Percentiles rank a stretch among this genome's conserved stretches.
phyloP scores from a whole-genome alignment of 2,329 filamentous ascomycete genomes.

The Aspergillus nomiae region DNA sequence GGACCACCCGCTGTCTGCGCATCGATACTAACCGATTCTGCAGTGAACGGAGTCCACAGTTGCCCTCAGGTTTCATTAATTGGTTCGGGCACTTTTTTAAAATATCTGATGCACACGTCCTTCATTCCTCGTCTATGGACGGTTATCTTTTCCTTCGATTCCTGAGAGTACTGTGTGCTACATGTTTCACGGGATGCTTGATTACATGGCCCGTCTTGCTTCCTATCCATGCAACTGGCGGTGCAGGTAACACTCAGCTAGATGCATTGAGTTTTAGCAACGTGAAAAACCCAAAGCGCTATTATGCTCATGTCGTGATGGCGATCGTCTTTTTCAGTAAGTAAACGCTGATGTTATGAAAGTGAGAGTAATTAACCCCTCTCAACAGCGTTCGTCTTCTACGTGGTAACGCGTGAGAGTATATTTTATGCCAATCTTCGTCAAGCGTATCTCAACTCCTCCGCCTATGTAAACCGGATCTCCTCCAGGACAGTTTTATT shows the following conservation, averaged over 20 bases:
- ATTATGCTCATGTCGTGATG: slow-evolving; percentile 77
- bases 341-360: slow-evolving; percentile 12
- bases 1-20: background rate
- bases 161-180: slow-evolving; percentile 73
- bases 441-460: slow-evolving; percentile 86
- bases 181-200: slow-evolving; percentile 77
- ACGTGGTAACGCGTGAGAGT: slow-evolving; percentile 80
- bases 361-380: slow-evolving; percentile 11
- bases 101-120: slow-evolving; percentile 72
- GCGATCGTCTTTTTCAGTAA: slow-evolving; percentile 75
- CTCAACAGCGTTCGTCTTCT: slow-evolving; percentile 72
- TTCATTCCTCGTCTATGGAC: slow-evolving; percentile 88
- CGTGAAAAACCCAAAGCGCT: slow-evolving; percentile 62
- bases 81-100: slow-evolving; percentile 57
- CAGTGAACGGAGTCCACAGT: slow-evolving; percentile 51
- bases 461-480: slow-evolving; percentile 77
- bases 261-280: slow-evolving; percentile 82
- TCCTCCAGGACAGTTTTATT: slow-evolving; percentile 89
- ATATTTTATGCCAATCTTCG: slow-evolving; percentile 90
- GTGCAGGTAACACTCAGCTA: slow-evolving; percentile 66
- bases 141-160: slow-evolving; percentile 91
- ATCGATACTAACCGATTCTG: background rate
- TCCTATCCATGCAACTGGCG: slow-evolving; percentile 85
- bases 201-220: slow-evolving; percentile 87
- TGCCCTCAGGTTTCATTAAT: slow-evolving; percentile 52